Evolutionary conservation across 495 filamentous ascomycete genomes (phyloP).

Genomic region (Hyaloscypha hepaticicola): DNA sequence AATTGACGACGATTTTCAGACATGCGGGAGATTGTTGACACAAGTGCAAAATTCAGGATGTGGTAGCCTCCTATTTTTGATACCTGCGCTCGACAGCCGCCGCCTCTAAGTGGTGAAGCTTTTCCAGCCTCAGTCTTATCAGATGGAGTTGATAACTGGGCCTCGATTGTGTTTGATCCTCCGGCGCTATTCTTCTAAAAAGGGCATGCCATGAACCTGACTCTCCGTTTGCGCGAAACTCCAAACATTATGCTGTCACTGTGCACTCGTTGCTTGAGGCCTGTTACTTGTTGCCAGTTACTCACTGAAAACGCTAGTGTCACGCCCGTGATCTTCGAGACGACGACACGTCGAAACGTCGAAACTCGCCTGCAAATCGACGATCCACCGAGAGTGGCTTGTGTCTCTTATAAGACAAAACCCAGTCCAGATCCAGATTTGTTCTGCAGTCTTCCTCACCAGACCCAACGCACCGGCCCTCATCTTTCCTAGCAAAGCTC

Average conservation of each 20-base stretch:
- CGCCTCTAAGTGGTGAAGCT: constrained; percentile 6
- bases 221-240: constrained; percentile 2
- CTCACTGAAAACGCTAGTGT: constrained; percentile 33
- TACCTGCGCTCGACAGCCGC: constrained; percentile 4
- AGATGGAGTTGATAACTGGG: constrained; percentile 11
- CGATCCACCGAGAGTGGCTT: neutral
- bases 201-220: neutral
- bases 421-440: neutral
- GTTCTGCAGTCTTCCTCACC: constrained; percentile 44
- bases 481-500: constrained; percentile 46
- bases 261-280: constrained; percentile 7
- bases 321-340: constrained; percentile 26
- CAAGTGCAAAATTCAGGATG: constrained; percentile 22
- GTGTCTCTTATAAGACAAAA: constrained; percentile 21
- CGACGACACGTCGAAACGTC: constrained; percentile 25
- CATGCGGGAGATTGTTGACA: constrained; percentile 14
- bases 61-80: constrained; percentile 17
- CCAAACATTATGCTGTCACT: constrained; percentile 27
- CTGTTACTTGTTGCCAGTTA: constrained; percentile 12
- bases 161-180: constrained; percentile 18
- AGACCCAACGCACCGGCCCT: constrained; percentile 39
- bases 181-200: constrained; percentile 8
- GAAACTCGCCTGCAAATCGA: constrained; percentile 28
- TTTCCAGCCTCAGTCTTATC: constrained; percentile 4
- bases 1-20: constrained; percentile 14